Evolutionary conservation across 768 basidiomycete species (phyloP).

Genomic region (Strobilomyces confusus): DNA sequence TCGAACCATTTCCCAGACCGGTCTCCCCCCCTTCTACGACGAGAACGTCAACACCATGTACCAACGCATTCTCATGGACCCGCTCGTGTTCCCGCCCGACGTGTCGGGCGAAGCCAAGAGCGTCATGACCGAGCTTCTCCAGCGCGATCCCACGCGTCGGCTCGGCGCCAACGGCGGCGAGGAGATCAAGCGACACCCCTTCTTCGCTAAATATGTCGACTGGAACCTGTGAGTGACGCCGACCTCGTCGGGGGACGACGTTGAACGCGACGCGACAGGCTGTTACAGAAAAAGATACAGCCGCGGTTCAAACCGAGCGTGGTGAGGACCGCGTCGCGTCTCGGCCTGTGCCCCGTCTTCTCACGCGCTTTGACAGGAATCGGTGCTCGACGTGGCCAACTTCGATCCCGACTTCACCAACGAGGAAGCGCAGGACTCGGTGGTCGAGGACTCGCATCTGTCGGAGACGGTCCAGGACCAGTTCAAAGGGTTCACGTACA

Average conservation of each 20-base stretch:
- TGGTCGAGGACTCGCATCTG: constrained; percentile 88
- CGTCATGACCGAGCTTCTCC: constrained; percentile 83
- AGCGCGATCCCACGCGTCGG: constrained; percentile 81
- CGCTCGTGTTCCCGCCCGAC: constrained; percentile 86
- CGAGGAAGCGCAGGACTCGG: constrained; percentile 92
- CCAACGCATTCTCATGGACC: constrained; percentile 91
- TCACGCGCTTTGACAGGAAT: constrained; percentile 50
- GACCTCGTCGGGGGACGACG: not conserved
- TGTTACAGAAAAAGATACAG: constrained; percentile 92
- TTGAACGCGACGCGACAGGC: constrained; percentile 33
- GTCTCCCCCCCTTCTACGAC: constrained; percentile 97
- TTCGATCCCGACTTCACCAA: constrained; percentile 98
- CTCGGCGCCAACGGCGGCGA: constrained; percentile 93
- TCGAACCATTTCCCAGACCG: constrained; percentile 53
- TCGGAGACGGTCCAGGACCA: constrained; percentile 97
- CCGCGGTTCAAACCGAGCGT: constrained; percentile 98
- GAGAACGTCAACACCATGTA: constrained; percentile 99
- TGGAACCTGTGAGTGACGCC: constrained; percentile 63
- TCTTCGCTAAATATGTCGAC: constrained; percentile 92
- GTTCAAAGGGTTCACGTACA: constrained; percentile 89
- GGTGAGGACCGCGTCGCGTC: constrained; percentile 41
- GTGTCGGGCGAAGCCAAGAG: constrained; percentile 85
- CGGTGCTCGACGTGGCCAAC: constrained; percentile 91
- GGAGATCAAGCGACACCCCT: constrained; percentile 93
- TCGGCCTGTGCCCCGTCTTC: not conserved